Evolutionary conservation across 345 rosid species (phyloP), one percentile per base, ranked within the genome.

Genomic region (Melastoma malabathricum): DNA sequence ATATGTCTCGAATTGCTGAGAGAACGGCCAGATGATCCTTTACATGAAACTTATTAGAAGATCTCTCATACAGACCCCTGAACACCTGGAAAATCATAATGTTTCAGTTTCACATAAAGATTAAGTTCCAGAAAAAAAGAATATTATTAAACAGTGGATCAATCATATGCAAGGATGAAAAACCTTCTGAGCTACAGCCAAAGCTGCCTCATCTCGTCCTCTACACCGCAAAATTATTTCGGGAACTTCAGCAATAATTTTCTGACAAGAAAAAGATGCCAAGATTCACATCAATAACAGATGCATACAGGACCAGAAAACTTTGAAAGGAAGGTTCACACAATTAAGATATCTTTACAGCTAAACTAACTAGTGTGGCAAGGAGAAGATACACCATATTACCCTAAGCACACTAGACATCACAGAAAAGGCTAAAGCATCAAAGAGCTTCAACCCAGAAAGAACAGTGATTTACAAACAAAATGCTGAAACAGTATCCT

Each of bases 171-270:
- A n/a, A n/a, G n/a, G n/a, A 16, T 15, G 34, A 38, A 41, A 6
- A 31, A 79, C 90, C 93, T 79, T 92, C 65, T 87, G 98, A 50
- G 98, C 95, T 22, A 92, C 95, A 58, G 98, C 97, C 54, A 81
- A 65, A 50, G 98, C 97, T 54, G 97, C 98, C 72, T 87, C 97
- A 65, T 92, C 98, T 64, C 94, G 77, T 65, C 90, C 87, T 20
- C 82, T 68, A 69, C 98, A 87, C 66, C 98, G 75, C 17, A 87
- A 87, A 65, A 92, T 82, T 56, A 92, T 87, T 61, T 92, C 97
- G 68, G 96, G 95, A 69, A 92, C 94, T 70, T 84, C 97, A 43
- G 94, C 64, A 67, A 84, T 66, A 45, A 87, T 59, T 23, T 81
- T 94, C 98, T 92, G 74, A 18, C 66, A 64, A 63, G 13, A 46